Evolutionary conservation across 345 rosid genomes (phyloP), one percentile per base, ranked within the genome.

Genomic region (Lenwebbia sp.): DNA sequence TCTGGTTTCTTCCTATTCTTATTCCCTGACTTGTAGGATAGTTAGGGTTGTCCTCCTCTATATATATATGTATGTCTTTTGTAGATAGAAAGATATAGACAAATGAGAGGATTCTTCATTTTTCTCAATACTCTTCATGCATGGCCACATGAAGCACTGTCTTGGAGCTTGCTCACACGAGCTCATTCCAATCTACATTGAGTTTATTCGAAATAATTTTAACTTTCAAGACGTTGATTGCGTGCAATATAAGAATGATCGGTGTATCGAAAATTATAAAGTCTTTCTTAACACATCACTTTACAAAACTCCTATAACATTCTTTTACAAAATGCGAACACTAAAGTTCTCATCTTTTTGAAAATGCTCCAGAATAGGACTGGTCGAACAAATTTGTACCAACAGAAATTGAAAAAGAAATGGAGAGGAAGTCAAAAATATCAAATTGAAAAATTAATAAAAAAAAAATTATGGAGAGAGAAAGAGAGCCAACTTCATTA

Each of bases 241-340:
- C 10, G 14, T 1, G 6, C 6, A 3, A 33, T 2, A 19, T 3
- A 2, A 65, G 1, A 33, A 30, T 0, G 1, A 15, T 62, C 0
- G 0, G 0, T 1, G 0, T 14, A 13, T 60, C 6, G 1, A n/a
- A 30, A 62, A 1, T 33, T 65, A 28, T 33, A 17, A 15, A 30
- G 1, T 33, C 19, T 7, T 7, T 33, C 23, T 65, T 33, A 30
- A 19, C 33, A 65, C 21, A 8, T 33, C 13, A 8, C 44, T 1
- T 33, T 33, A 4, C 13, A 70, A 19, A 19, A 33, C 4, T 70
- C 78, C 78, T 9, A 9, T 0, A 0, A 37, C 7, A 2, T 70
- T 7, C 47, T 70, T 33, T 19, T 37, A 33, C 25, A 37, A 7
- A 33, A 9, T 4, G 47, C 13, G 2, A 70, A 70, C 47, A 5